Evolutionary conservation across 257 asterid species (phyloP).

Genomic region (Verbascum thapsus): DNA sequence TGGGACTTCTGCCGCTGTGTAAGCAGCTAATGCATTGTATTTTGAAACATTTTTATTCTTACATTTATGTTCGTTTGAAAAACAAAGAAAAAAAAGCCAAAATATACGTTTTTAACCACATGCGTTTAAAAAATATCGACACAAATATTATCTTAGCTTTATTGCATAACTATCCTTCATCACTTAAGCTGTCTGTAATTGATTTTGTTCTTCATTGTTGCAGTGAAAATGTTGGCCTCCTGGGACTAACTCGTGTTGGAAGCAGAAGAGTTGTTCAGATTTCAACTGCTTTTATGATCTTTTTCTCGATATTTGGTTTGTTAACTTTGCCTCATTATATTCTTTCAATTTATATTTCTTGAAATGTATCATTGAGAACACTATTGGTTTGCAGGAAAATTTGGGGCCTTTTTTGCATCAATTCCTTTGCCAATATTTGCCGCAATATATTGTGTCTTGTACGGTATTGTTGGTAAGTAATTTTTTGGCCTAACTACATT

Average conservation of each 20-base stretch:
- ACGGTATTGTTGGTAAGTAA: constrained; percentile 89
- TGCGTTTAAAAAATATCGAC: neutral
- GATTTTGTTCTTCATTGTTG: constrained; percentile 24
- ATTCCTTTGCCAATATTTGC: constrained; percentile 94
- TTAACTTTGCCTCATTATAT: neutral
- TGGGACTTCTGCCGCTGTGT: constrained; percentile 87
- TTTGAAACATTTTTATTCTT: constrained; percentile 15
- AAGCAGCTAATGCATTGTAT: constrained; percentile 35
- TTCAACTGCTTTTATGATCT: constrained; percentile 92
- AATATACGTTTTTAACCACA: too few species aligned
- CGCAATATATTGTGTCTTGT: constrained; percentile 84
- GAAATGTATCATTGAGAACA: constrained; percentile 17
- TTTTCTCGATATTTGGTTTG: constrained; percentile 95
- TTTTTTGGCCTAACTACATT: neutral
- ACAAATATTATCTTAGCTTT: constrained; percentile 1
- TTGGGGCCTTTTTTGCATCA: constrained; percentile 93
- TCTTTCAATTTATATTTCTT: neutral
- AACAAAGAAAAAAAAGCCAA: too few species aligned
- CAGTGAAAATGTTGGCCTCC: constrained; percentile 97
- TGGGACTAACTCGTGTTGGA: constrained; percentile 96
- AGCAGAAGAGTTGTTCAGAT: constrained; percentile 97
- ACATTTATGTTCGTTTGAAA: neutral
- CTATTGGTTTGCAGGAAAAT: constrained; percentile 67
- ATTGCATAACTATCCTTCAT: constrained; percentile 6
- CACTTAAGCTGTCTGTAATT: constrained; percentile 6